Base-by-base conservation (phyloP, 768 basidiomycete species). In the Ramaria rubella region DNA sequence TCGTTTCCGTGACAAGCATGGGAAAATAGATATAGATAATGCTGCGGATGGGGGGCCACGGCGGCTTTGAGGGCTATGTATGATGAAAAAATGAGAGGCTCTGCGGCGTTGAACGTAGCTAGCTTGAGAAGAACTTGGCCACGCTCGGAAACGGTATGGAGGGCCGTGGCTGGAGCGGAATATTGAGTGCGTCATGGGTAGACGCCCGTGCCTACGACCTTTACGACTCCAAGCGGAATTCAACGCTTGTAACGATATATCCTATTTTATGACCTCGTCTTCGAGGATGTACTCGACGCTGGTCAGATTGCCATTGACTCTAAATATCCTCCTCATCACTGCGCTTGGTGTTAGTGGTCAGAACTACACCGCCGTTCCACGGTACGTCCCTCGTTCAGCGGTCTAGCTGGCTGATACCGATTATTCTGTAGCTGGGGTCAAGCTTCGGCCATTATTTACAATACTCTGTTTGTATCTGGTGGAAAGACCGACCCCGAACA, bases 401-500 rank as follows among this genome's bases (percentile, higher is more conserved):
- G 23, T 24, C n/a, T 3, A 21, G 7, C 27, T 24, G 6, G 19
- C 14, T 43, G 33, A 30, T 43, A 29, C 34, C 12, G 24, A n/a
- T n/a, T 26, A 8, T 58, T 46, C 3, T 33, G 42, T 56, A 94
- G 93, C 75, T 95, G 93, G 93, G 93, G 85, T 27, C 90, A 91
- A 60, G 87, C 88, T 4, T 71, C 74, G 1, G 77, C 81, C 19
- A 63, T 86, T 42, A 67, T 86, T 23, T 73, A 79, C 63, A 75
- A 81, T 59, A 74, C 75, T 11, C 73, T 94, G 42, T 82, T 82
- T 65, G 72, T 94, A 40, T 83, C 88, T 58, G 93, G 92, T 34
- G 93, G 93, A 48, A 83, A 90, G 67, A 85, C 83, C 38, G 89
- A 92, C 69, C 74, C 77, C 31, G 80, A 69, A 68, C 85, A 86